Percentiles rank a stretch among this genome's conserved stretches.
These are phyloP conservation scores for Prototheca cutis DNA, from an alignment of 163 green algal genomes.

Conservation along the genomic window DNA sequence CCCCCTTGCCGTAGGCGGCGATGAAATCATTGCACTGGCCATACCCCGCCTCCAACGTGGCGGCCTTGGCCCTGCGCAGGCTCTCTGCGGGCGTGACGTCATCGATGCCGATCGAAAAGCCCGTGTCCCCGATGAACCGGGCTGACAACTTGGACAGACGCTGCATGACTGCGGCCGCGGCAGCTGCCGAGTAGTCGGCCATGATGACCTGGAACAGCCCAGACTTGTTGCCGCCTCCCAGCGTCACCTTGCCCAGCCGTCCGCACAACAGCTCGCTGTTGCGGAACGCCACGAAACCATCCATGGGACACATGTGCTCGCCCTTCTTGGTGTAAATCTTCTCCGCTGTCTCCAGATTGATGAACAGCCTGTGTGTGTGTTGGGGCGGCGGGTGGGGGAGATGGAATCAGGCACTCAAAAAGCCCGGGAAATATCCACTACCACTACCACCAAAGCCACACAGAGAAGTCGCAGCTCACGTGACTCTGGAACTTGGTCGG, in stretches of 20 bases:
- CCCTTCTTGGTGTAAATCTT: conserved; percentile 69
- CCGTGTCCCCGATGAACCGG: conserved; percentile 78
- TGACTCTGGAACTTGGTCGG: conserved; percentile 42
- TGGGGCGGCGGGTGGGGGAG: neutral
- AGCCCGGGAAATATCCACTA: no score
- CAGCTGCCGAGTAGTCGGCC: conserved; percentile 50
- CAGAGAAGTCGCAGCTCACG: no score
- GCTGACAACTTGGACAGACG: conserved; percentile 84
- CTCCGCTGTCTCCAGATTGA: conserved; percentile 86
- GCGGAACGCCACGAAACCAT: conserved; percentile 82
- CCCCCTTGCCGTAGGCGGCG: conserved; percentile 43
- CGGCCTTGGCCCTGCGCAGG: conserved; percentile 55
- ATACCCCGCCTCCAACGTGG: conserved; percentile 45
- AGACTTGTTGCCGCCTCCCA: conserved; percentile 80
- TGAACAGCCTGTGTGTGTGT: conserved; percentile 24
- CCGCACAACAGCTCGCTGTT: conserved; percentile 85
- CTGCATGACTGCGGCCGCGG: conserved; percentile 76
- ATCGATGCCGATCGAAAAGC: conserved; percentile 95
- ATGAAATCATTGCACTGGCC: conserved; percentile 59
- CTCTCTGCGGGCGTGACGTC: conserved; percentile 71
- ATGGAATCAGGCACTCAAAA: neutral
- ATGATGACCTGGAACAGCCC: conserved; percentile 75
- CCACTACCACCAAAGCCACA: no score
- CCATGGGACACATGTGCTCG: conserved; percentile 74
- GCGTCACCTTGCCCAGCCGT: conserved; percentile 84